Evolutionary conservation across 345 rosid genomes (phyloP).

Genomic region (Melaleuca alternifolia): DNA sequence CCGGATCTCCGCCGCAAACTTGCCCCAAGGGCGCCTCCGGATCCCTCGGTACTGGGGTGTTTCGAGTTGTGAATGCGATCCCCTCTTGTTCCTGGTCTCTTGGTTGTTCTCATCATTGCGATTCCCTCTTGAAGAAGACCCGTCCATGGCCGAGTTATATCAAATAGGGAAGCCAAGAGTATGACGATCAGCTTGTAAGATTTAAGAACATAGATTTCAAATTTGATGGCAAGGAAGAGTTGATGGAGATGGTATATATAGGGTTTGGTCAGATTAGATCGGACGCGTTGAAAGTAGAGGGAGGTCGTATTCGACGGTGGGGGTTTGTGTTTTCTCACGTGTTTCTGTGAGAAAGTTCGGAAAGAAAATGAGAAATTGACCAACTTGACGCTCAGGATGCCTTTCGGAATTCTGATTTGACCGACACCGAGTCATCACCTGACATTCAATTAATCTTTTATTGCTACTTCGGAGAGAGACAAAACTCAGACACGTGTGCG

Average conservation of each 20-base stretch:
- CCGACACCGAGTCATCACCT: not conserved
- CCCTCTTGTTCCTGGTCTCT: not conserved
- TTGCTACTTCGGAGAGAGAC: not conserved
- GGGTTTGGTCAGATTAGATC: not conserved
- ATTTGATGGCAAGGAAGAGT: not conserved
- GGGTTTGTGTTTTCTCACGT: not conserved
- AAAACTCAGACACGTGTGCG: not conserved
- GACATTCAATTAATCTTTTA: not conserved
- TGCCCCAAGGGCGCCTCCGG: slow-evolving; percentile 76
- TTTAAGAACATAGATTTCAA: not conserved
- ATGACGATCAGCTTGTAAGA: not conserved
- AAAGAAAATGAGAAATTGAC: not conserved
- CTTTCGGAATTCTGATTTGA: not conserved
- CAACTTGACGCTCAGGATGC: not conserved
- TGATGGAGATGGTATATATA: not conserved
- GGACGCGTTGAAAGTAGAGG: not conserved
- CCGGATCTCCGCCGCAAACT: slow-evolving; percentile 74
- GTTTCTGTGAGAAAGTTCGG: not conserved
- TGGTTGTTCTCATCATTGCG: not conserved
- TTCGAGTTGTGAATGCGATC: not conserved
- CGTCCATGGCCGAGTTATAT: not conserved
- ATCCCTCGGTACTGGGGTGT: slow-evolving; percentile 56
- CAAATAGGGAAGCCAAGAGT: no score
- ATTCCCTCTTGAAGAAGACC: not conserved
- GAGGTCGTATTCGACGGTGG: not conserved